Evolutionary conservation across 2,329 filamentous ascomycete species (phyloP).

Genomic region (Pestalotiopsis sp.): DNA sequence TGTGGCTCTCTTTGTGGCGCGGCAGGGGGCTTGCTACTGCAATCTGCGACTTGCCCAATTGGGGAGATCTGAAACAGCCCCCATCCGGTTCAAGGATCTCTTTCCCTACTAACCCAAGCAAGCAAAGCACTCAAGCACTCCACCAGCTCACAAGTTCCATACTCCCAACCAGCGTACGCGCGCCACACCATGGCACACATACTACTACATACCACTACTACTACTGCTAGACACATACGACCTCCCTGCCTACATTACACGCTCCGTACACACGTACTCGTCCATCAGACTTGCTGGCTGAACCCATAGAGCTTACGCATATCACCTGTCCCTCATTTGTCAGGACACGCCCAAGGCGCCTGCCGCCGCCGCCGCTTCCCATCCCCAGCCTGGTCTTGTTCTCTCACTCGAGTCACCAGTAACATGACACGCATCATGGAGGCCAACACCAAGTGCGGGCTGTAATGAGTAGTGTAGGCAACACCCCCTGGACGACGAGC

Average conservation of each 20-base stretch:
- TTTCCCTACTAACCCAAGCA: not conserved
- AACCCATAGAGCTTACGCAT: not conserved
- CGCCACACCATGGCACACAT: not conserved
- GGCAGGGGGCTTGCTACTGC: constrained; percentile 3
- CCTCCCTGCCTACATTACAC: too few relatives aligned
- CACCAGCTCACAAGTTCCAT: not conserved
- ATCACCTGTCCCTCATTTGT: not conserved
- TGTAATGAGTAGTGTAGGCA: not conserved
- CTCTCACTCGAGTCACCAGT: not conserved
- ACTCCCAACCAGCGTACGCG: not conserved
- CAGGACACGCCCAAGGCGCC: not conserved
- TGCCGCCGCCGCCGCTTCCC: not conserved
- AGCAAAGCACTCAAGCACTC: not conserved
- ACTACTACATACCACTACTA: not conserved
- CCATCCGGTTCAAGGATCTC: constrained; percentile 10
- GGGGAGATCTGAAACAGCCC: constrained; percentile 17
- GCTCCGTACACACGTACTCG: too few relatives aligned
- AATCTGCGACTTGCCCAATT: constrained; percentile 18
- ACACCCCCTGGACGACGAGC: not conserved
- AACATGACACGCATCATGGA: not conserved
- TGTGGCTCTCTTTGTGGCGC: constrained; percentile 12
- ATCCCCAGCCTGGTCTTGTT: not conserved
- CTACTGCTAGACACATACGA: too few relatives aligned
- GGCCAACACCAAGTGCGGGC: too few relatives aligned
- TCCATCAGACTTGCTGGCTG: too few relatives aligned